Percentiles rank a stretch among this genome's conserved stretches.
These are phyloP conservation scores for Fraxinus albicans DNA, from an alignment of 305 asterid species.

Conservation along the genomic window DNA sequence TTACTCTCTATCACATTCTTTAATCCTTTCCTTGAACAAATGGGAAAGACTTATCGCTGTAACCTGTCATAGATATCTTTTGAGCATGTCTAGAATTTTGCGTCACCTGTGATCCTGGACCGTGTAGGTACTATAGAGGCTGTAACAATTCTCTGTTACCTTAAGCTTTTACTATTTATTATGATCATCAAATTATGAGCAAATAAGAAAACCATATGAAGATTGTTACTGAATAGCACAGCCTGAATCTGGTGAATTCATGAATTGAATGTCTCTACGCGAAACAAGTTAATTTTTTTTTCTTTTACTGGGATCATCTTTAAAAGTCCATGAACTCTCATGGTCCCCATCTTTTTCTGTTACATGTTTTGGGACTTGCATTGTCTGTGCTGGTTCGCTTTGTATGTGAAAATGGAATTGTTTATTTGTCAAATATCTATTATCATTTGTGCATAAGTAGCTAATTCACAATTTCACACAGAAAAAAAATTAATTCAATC, in stretches of 20 bases:
- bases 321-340: neutral
- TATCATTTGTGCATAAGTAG: neutral
- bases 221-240: neutral
- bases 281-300: neutral
- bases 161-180: neutral
- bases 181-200: neutral
- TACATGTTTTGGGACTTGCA: neutral
- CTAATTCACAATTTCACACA: neutral
- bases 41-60: neutral
- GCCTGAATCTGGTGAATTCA: conserved; percentile 10
- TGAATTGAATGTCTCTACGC: neutral
- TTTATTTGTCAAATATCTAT: neutral
- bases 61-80: conserved; percentile 10
- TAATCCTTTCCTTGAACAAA: neutral
- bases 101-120: conserved; percentile 14
- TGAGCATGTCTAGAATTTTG: neutral
- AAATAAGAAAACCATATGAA: conserved; percentile 6
- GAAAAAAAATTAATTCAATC: neutral
- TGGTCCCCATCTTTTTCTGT: neutral
- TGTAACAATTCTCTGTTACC: neutral
- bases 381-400: conserved; percentile 12
- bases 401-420: conserved; percentile 15
- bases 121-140: neutral
- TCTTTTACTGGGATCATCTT: neutral
- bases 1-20: conserved; percentile 11